phyloP scores from a whole-genome alignment of 805 yeast genomes.

The Candida endomychidarum region DNA sequence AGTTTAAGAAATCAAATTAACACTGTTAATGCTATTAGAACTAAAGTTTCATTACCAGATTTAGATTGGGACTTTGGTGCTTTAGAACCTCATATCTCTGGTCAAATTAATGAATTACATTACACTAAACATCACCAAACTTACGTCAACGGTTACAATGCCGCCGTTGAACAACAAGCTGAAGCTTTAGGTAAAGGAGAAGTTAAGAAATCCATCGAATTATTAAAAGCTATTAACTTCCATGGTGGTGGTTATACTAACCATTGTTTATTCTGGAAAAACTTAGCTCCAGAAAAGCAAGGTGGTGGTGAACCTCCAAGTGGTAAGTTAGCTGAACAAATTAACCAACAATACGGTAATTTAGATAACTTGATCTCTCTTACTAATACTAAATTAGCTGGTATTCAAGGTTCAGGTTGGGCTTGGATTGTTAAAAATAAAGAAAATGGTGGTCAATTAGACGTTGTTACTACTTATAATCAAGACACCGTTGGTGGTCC shows the following conservation, averaged over 20 bases:
- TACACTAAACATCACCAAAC: slow-evolving; percentile 52
- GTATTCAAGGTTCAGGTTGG: slow-evolving; percentile 56
- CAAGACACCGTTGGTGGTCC: slow-evolving; percentile 50
- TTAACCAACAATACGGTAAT: slow-evolving; percentile 45
- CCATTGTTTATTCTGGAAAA: slow-evolving; percentile 52
- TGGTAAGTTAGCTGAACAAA: slow-evolving; percentile 37
- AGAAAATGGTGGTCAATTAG: slow-evolving; percentile 43
- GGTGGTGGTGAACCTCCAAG: slow-evolving; percentile 62
- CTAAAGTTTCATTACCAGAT: slow-evolving; percentile 38
- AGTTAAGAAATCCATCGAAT: slow-evolving; percentile 40
- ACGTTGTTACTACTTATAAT: slow-evolving; percentile 45
- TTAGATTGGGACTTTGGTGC: slow-evolving; percentile 49
- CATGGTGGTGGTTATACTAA: slow-evolving; percentile 54
- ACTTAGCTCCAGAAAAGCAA: slow-evolving; percentile 43
- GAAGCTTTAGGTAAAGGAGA: slow-evolving; percentile 17
- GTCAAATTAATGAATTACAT: slow-evolving; percentile 48
- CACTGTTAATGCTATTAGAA: slow-evolving; percentile 21
- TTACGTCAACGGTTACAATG: slow-evolving; percentile 47
- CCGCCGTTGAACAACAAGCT: slow-evolving; percentile 40
- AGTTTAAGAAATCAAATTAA: not conserved
- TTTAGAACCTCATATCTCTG: slow-evolving; percentile 48
- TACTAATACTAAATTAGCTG: slow-evolving; percentile 45
- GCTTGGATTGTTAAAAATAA: slow-evolving; percentile 49
- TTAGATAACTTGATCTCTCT: slow-evolving; percentile 41
- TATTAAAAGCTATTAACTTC: slow-evolving; percentile 47